These are phyloP conservation scores for Discostella stelligera DNA, from an alignment of 352 stramenopile genomes.

Conservation along the genomic window DNA sequence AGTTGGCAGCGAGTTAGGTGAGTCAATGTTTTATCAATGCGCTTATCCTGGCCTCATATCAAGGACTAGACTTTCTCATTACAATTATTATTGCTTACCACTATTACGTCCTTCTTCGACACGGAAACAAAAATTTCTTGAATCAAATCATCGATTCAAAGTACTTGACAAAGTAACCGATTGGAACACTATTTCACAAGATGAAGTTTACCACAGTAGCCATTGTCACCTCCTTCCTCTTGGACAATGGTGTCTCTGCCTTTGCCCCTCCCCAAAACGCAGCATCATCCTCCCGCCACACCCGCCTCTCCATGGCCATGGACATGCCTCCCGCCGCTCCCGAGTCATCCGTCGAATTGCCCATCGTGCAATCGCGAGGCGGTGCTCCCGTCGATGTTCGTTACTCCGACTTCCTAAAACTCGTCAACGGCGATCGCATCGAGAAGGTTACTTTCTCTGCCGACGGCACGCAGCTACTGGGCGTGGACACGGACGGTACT, in stretches of 20 bases:
- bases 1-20: neutral
- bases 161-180: too few species aligned
- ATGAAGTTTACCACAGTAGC: slow-evolving; percentile 57
- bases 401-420: slow-evolving; percentile 79
- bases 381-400: slow-evolving; percentile 73
- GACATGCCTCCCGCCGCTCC: slow-evolving; percentile 40
- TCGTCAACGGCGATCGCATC: slow-evolving; percentile 75
- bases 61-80: too few species aligned
- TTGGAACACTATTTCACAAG: too few species aligned
- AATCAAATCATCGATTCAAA: too few species aligned
- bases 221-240: slow-evolving; percentile 39
- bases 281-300: neutral
- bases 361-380: slow-evolving; percentile 55
- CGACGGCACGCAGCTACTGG: slow-evolving; percentile 78
- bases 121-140: too few species aligned
- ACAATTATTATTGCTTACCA: too few species aligned
- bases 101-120: too few species aligned
- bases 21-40: neutral
- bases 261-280: slow-evolving; percentile 32
- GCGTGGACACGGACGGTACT: slow-evolving; percentile 80
- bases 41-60: too few species aligned
- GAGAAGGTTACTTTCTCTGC: slow-evolving; percentile 83
- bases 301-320: slow-evolving; percentile 34
- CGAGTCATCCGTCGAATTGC: slow-evolving; percentile 28
- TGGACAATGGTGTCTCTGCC: slow-evolving; percentile 21